A percentile compares a stretch with the other conserved stretches of the same genome.
phyloP scores from a whole-genome alignment of 2,329 filamentous ascomycete genomes.

The Colletotrichum ledebouriae region DNA sequence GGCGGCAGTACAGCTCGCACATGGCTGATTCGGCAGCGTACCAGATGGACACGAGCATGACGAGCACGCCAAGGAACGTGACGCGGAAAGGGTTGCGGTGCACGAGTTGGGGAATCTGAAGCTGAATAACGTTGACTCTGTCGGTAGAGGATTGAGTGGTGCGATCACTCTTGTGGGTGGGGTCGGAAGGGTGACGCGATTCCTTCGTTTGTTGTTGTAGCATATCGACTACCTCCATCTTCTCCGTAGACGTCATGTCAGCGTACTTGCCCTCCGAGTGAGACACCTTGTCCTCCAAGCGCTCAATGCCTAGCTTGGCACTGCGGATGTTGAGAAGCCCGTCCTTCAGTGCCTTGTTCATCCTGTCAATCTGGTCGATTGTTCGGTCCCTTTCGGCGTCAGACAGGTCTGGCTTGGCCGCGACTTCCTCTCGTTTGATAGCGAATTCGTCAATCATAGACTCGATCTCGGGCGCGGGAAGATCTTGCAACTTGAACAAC shows the following conservation, averaged over 20 bases:
- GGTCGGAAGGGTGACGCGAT: constrained; percentile 9
- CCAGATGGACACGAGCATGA: constrained; percentile 65
- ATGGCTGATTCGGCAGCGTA: constrained; percentile 66
- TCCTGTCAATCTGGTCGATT: constrained; percentile 60
- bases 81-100: constrained; percentile 58
- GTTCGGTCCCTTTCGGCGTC: constrained; percentile 54
- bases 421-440: constrained; percentile 40
- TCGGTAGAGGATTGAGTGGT: constrained; percentile 14
- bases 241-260: not conserved
- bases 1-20: constrained; percentile 68
- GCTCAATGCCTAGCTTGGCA: constrained; percentile 70
- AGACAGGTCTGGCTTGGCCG: constrained; percentile 38
- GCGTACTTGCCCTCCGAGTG: constrained; percentile 51
- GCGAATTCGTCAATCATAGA: constrained; percentile 42
- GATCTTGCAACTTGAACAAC: constrained; percentile 51
- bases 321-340: constrained; percentile 66
- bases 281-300: constrained; percentile 66
- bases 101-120: constrained; percentile 61
- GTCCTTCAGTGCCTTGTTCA: constrained; percentile 66
- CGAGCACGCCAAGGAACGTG: constrained; percentile 62
- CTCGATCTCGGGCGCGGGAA: constrained; percentile 40
- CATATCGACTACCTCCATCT: constrained; percentile 18
- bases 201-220: constrained; percentile 32
- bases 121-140: constrained; percentile 49
- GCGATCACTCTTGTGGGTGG: constrained; percentile 22